Conservation (phyloP, 768 basidiomycete species). For the Podaxis pistillaris region DNA sequence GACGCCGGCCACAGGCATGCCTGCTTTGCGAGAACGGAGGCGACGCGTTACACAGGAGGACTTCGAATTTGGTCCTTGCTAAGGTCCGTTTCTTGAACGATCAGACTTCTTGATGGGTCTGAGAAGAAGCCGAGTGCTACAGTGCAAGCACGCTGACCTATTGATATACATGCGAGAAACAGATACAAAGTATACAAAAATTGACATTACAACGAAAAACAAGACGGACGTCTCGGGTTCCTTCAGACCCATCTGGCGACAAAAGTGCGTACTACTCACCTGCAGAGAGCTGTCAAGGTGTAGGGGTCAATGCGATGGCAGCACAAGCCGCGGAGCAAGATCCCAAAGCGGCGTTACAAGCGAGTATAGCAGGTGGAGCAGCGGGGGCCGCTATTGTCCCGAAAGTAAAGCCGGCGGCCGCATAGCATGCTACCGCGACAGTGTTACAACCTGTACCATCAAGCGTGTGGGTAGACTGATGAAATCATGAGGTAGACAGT, state of each 20-base stretch:
- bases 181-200: too few relatives aligned
- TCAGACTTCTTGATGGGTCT: too few relatives aligned
- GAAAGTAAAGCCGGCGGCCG: constrained; percentile 39
- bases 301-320: constrained; percentile 33
- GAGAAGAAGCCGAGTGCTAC: too few relatives aligned
- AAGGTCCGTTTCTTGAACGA: constrained; percentile 53
- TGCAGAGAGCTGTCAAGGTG: constrained; percentile 21
- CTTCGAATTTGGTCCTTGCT: constrained; percentile 91
- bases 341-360: constrained; percentile 43
- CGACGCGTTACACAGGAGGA: constrained; percentile 99
- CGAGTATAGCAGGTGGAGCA: constrained; percentile 36
- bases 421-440: constrained; percentile 40
- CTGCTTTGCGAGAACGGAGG: constrained; percentile 89
- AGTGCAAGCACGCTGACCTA: too few relatives aligned
- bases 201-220: too few relatives aligned
- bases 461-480: too few relatives aligned
- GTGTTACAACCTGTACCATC: constrained; percentile 21
- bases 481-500: too few relatives aligned
- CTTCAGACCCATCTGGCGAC: too few relatives aligned
- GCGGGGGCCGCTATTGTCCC: constrained; percentile 39
- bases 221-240: too few relatives aligned
- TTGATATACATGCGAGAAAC: too few relatives aligned
- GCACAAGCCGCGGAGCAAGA: constrained; percentile 42
- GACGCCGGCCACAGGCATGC: constrained; percentile 67
- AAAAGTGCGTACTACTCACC: background rate